Evolutionary conservation across 2,329 filamentous ascomycete genomes (phyloP).

Genomic region (Colletotrichum navitas): DNA sequence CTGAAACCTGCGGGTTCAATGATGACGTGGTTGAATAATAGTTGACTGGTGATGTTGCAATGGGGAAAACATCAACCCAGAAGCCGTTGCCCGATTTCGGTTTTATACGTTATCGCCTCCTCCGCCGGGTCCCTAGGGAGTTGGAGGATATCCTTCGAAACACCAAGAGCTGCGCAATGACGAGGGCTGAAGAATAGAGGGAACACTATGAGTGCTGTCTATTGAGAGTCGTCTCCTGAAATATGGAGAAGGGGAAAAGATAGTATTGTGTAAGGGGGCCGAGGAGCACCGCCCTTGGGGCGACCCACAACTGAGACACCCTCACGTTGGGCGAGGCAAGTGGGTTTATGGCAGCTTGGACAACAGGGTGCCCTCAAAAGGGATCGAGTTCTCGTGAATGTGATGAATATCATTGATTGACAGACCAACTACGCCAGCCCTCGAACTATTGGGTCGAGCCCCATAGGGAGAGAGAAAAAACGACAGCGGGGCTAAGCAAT

Average conservation of each 20-base stretch:
- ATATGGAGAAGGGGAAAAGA: neutral
- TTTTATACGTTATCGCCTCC: slow-evolving; percentile 20
- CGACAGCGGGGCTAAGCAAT: neutral
- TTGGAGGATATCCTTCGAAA: neutral
- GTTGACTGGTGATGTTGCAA: neutral
- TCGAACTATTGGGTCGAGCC: slow-evolving; percentile 1
- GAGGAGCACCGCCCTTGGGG: slow-evolving; percentile 6
- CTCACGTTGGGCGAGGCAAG: slow-evolving; percentile 5
- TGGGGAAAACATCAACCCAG: neutral
- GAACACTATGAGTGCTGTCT: slow-evolving; percentile 17
- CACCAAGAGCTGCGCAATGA: neutral
- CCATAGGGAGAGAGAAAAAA: neutral
- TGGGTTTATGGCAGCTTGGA: neutral
- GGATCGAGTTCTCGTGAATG: slow-evolving; percentile 7
- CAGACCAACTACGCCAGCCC: slow-evolving; percentile 10
- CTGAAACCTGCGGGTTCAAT: too few species aligned
- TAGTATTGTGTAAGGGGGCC: slow-evolving; percentile 31
- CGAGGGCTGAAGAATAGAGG: slow-evolving; percentile 23
- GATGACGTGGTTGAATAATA: neutral
- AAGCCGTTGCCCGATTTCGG: neutral
- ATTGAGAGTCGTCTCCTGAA: slow-evolving; percentile 1
- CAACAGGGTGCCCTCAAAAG: neutral
- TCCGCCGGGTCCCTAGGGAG: slow-evolving; percentile 9
- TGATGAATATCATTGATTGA: slow-evolving; percentile 19
- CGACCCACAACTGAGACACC: slow-evolving; percentile 14